Percentiles rank a stretch among this genome's conserved stretches.
Conservation (phyloP, 2,329 filamentous ascomycete species). For the Stromatinia cepivora region DNA sequence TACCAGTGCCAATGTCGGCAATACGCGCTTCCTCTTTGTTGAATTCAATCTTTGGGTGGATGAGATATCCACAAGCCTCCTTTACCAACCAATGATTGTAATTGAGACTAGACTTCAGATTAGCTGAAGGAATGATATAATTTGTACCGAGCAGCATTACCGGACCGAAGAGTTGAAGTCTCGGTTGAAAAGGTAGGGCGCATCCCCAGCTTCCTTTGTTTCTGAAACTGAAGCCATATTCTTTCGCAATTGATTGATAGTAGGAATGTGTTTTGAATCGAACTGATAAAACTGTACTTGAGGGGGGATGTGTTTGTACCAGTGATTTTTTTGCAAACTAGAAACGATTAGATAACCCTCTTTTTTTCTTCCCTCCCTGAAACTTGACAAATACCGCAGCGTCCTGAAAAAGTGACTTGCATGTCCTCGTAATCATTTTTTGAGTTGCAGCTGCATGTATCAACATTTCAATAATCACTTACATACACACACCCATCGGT, state of each 20-base stretch:
- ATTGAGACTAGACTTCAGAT: not conserved
- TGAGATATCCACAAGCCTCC: not conserved
- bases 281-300: not conserved
- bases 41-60: not conserved
- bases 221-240: not conserved
- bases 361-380: not conserved
- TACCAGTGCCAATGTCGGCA: not conserved
- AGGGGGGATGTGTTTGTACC: not conserved
- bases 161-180: not conserved
- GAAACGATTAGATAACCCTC: not conserved
- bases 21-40: not conserved
- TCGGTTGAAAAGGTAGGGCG: not conserved
- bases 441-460: not conserved
- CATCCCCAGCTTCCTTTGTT: not conserved
- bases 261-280: not conserved
- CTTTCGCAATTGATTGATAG: not conserved
- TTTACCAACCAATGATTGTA: not conserved
- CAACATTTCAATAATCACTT: not conserved
- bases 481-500: not conserved
- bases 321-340: not conserved
- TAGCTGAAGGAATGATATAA: rapidly evolving
- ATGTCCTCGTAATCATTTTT: not conserved
- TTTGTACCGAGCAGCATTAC: not conserved
- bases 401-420: not conserved
- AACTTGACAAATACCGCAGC: not conserved